These are phyloP conservation scores for Trametes coccinea DNA, from an alignment of 768 basidiomycete species.

Conservation along the genomic window DNA sequence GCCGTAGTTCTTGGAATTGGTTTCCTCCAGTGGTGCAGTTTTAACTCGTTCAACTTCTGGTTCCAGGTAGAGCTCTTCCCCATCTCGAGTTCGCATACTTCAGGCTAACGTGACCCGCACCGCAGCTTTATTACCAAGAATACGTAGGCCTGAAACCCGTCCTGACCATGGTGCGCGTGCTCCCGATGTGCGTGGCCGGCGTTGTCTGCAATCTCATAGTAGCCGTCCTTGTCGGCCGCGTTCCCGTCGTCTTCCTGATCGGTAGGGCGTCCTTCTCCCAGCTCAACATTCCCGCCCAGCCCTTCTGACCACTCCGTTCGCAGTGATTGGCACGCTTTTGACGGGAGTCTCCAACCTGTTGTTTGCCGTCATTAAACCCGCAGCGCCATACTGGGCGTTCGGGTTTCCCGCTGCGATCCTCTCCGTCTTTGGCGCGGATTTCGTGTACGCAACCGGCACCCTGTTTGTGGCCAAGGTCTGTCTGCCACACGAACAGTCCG, in stretches of 20 bases:
- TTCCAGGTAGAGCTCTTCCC: slow-evolving; percentile 35
- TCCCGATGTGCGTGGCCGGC: slow-evolving; percentile 74
- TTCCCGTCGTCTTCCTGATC: slow-evolving; percentile 58
- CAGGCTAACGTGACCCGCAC: too few relatives aligned
- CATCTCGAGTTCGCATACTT: neutral
- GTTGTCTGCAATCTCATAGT: slow-evolving; percentile 64
- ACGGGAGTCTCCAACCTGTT: slow-evolving; percentile 61
- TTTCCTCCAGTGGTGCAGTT: slow-evolving; percentile 63
- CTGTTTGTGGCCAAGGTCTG: slow-evolving; percentile 72
- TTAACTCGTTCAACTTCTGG: slow-evolving; percentile 57
- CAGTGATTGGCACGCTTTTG: slow-evolving; percentile 55
- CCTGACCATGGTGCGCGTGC: slow-evolving; percentile 59
- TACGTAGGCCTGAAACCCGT: slow-evolving; percentile 57
- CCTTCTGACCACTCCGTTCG: slow-evolving; percentile 11
- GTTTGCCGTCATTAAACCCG: slow-evolving; percentile 65
- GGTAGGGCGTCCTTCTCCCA: slow-evolving; percentile 38
- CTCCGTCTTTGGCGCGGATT: slow-evolving; percentile 75
- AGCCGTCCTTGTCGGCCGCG: slow-evolving; percentile 53
- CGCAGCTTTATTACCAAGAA: slow-evolving; percentile 70
- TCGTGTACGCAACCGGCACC: slow-evolving; percentile 72
- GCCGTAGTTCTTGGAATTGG: slow-evolving; percentile 63
- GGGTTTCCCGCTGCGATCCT: slow-evolving; percentile 69
- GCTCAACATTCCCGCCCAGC: neutral
- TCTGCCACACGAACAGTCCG: slow-evolving; percentile 68
- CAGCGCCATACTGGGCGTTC: slow-evolving; percentile 68